These are phyloP conservation scores for Amphirosellinia nigrospora DNA, from an alignment of 495 filamentous ascomycete genomes.

Conservation along the genomic window DNA sequence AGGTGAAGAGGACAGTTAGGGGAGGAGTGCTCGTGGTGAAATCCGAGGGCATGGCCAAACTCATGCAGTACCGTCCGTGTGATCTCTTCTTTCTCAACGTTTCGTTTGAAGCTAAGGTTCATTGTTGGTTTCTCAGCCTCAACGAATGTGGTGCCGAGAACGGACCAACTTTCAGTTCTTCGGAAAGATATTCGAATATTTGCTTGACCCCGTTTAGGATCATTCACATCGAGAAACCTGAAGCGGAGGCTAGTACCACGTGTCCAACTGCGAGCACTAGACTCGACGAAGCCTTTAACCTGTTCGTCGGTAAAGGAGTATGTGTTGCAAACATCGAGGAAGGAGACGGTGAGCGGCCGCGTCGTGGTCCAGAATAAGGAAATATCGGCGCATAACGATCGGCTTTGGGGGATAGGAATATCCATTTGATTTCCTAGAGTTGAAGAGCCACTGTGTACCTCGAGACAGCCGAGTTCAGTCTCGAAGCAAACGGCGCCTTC, in stretches of 20 bases:
- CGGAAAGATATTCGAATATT: not conserved
- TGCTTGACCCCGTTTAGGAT: not conserved
- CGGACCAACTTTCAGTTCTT: not conserved
- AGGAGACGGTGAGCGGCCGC: not conserved
- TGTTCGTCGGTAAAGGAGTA: not conserved
- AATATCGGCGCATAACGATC: not conserved
- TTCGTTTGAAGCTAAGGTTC: not conserved
- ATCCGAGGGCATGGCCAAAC: constrained; percentile 1
- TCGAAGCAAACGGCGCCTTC: not conserved
- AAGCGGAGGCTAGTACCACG: not conserved
- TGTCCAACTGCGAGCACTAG: not conserved
- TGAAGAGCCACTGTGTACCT: not conserved
- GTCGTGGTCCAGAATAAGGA: not conserved
- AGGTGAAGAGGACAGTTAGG: not conserved
- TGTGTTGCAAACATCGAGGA: not conserved
- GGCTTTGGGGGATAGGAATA: not conserved
- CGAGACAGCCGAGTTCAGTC: not conserved
- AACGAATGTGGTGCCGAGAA: not conserved
- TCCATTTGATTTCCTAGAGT: not conserved
- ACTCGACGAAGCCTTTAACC: not conserved
- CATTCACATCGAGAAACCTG: not conserved
- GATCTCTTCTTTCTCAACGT: not conserved
- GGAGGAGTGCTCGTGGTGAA: not conserved
- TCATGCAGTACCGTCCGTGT: not conserved
- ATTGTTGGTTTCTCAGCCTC: not conserved